These are phyloP conservation scores for Venustampulla echinocandica DNA, from an alignment of 495 filamentous ascomycete species.

Conservation along the genomic window DNA sequence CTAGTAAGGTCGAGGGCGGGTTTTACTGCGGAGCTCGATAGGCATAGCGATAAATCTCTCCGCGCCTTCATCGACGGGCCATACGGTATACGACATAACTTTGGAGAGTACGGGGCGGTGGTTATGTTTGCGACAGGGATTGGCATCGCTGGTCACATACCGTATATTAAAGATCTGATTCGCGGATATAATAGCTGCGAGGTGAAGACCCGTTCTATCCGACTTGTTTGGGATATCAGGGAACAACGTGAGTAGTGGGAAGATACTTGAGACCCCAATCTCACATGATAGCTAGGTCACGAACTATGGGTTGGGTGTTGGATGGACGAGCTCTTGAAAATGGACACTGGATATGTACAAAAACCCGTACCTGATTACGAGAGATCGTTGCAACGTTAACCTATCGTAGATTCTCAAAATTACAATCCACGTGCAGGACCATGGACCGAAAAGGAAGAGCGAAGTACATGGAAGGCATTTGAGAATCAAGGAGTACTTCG, in stretches of 20 bases:
- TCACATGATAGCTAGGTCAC: constrained; percentile 13
- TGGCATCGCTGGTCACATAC: constrained; percentile 30
- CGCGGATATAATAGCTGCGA: constrained; percentile 24
- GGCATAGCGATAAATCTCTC: constrained; percentile 12
- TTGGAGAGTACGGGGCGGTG: constrained; percentile 29
- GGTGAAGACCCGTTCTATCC: constrained; percentile 26
- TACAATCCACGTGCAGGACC: not conserved
- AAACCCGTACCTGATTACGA: not conserved
- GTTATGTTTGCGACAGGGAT: constrained; percentile 31
- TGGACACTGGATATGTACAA: constrained; percentile 17
- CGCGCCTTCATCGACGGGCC: constrained; percentile 30
- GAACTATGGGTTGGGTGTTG: no score
- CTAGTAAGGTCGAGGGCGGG: constrained; percentile 26
- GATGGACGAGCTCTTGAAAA: constrained; percentile 22
- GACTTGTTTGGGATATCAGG: constrained; percentile 28
- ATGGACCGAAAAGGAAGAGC: no score
- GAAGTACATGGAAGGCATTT: constrained; percentile 11
- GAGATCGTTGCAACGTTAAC: constrained; percentile 6
- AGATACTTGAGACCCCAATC: constrained; percentile 7
- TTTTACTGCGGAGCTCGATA: constrained; percentile 25
- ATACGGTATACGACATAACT: constrained; percentile 24
- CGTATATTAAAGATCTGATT: constrained; percentile 31
- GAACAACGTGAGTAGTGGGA: constrained; percentile 15
- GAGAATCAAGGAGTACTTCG: constrained; percentile 5
- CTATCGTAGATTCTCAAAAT: constrained; percentile 18